Evolutionary conservation across 768 basidiomycete species (phyloP).

Genomic region (Boletus subcaerulescens): DNA sequence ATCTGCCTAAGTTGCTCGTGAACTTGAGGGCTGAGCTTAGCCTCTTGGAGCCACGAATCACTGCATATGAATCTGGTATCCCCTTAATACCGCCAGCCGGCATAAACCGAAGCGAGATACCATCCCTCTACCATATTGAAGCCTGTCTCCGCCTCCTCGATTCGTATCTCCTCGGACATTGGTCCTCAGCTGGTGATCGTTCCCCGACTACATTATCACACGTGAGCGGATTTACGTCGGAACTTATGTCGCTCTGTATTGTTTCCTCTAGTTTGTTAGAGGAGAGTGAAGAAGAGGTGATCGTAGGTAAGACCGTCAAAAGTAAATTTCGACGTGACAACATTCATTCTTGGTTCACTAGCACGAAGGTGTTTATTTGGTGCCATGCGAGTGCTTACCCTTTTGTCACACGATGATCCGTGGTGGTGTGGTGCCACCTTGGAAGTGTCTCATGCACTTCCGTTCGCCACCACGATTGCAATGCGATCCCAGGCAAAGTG

Average conservation of each 20-base stretch:
- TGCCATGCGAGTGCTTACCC: conserved; percentile 65
- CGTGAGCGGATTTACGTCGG: conserved; percentile 37
- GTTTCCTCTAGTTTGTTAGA: conserved; percentile 41
- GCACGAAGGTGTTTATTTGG: conserved; percentile 53
- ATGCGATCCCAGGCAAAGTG: conserved; percentile 36
- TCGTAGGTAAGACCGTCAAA: conserved; percentile 15
- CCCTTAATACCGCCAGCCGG: conserved; percentile 33
- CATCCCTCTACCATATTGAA: conserved; percentile 47
- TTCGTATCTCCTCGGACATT: conserved; percentile 57
- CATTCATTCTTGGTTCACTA: conserved; percentile 7
- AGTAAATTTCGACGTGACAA: background rate
- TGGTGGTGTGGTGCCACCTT: conserved; percentile 56
- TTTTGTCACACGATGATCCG: conserved; percentile 60
- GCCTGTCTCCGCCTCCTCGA: conserved; percentile 62
- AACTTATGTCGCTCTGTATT: conserved; percentile 51
- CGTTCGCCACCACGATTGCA: conserved; percentile 48
- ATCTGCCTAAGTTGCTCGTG: conserved; percentile 31
- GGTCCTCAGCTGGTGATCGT: conserved; percentile 34
- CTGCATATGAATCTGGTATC: conserved; percentile 41
- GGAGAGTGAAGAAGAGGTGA: conserved; percentile 15
- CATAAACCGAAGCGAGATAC: conserved; percentile 20
- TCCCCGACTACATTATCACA: conserved; percentile 7
- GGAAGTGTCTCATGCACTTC: conserved; percentile 43
- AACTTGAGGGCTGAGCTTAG: conserved; percentile 37
- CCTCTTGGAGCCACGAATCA: conserved; percentile 37